Evolutionary conservation across 306 rosid genomes (phyloP).

Genomic region (Quercus berberidifolia): DNA sequence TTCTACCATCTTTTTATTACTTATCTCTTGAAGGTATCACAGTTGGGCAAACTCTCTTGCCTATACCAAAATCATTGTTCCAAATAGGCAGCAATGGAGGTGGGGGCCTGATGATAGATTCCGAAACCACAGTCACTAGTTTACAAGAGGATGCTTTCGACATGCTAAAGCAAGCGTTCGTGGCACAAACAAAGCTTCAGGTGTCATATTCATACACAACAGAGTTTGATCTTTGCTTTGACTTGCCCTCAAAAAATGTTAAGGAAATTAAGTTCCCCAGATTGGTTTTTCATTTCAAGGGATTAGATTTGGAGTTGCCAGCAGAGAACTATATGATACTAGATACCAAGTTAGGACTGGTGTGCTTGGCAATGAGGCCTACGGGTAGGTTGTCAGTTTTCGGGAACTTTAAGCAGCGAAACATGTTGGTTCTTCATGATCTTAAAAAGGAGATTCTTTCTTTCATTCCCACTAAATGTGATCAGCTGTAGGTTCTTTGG

Average conservation of each 20-base stretch:
- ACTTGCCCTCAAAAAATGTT: not conserved
- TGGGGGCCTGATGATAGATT: not conserved
- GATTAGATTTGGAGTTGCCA: not conserved
- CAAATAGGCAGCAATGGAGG: not conserved
- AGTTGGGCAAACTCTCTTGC: not conserved
- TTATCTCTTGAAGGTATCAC: not conserved
- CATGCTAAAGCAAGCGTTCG: not conserved
- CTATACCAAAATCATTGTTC: not conserved
- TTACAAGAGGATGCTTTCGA: not conserved
- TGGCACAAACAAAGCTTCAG: not conserved
- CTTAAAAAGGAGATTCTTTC: constrained; percentile 33
- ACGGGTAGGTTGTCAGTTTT: not conserved
- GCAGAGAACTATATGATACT: not conserved
- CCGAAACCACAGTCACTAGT: not conserved
- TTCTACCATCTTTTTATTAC: not conserved
- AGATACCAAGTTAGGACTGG: not conserved
- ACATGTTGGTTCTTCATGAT: constrained; percentile 42
- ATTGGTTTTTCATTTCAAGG: not conserved
- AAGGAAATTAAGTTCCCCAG: not conserved
- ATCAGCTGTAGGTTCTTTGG: constrained; percentile 3
- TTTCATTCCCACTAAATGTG: constrained; percentile 42
- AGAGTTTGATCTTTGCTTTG: not conserved
- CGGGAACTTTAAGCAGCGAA: constrained; percentile 43
- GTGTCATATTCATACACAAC: not conserved
- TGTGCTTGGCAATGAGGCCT: not conserved